These are phyloP conservation scores for Leccinum broughii DNA, from an alignment of 768 basidiomycete genomes.

Conservation along the genomic window DNA sequence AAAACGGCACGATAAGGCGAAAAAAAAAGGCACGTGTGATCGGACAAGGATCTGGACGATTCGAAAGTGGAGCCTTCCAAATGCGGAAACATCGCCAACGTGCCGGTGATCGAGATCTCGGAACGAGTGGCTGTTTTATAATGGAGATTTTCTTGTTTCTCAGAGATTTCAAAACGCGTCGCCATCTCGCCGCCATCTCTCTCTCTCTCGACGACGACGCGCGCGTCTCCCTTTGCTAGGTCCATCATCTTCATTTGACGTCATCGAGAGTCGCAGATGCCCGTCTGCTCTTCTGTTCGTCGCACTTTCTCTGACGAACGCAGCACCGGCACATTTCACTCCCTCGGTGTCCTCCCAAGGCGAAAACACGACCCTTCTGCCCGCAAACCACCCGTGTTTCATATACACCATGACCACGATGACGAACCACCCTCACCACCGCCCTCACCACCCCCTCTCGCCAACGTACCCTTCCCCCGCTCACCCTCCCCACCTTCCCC, in stretches of 20 bases:
- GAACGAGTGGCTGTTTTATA: conserved; percentile 8
- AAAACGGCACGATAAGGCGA: conserved; percentile 16
- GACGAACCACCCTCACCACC: conserved; percentile 18
- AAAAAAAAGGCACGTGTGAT: conserved; percentile 22
- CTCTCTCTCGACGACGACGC: neutral
- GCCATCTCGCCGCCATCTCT: neutral
- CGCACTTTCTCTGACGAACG: conserved; percentile 41
- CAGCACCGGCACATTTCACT: conserved; percentile 49
- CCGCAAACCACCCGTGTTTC: conserved; percentile 20
- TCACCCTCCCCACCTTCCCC: conserved; percentile 21
- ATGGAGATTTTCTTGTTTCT: neutral
- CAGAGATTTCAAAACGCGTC: conserved; percentile 16
- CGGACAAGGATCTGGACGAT: conserved; percentile 20
- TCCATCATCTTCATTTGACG: conserved; percentile 3
- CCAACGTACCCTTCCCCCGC: conserved; percentile 45
- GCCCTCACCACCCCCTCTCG: conserved; percentile 8
- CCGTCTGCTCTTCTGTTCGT: conserved; percentile 5
- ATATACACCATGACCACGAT: conserved; percentile 21
- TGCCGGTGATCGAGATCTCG: conserved; percentile 27
- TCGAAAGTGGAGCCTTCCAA: conserved; percentile 23
- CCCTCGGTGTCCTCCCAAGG: conserved; percentile 48
- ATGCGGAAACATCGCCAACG: neutral
- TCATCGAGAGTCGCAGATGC: conserved; percentile 16
- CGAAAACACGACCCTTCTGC: conserved; percentile 27
- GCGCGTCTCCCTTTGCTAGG: neutral